Conservation (phyloP, 139 green algal genomes). For the Chlorella ohadii region DNA sequence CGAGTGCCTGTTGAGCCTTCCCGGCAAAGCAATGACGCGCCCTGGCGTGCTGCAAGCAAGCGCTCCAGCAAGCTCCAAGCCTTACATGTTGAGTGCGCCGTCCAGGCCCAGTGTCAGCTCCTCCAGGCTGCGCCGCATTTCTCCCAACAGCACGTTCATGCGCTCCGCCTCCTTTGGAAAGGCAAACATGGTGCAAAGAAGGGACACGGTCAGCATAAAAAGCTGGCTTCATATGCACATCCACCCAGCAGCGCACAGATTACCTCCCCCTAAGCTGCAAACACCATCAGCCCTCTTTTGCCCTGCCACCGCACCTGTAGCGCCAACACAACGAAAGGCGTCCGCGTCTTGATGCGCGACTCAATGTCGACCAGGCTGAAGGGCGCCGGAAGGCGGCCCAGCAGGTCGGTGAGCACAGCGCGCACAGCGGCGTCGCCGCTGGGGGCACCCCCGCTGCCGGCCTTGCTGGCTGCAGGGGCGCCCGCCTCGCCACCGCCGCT, state of each 20-base stretch:
- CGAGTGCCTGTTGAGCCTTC: no score
- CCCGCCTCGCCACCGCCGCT: neutral
- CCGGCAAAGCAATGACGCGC: no score
- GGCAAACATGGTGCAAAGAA: no score
- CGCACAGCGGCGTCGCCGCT: constrained; percentile 53
- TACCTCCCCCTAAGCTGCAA: no score
- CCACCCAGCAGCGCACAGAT: no score
- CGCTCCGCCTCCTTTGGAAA: constrained; percentile 80
- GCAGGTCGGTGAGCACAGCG: constrained; percentile 85
- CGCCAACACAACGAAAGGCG: constrained; percentile 91
- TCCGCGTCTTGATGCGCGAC: constrained; percentile 75
- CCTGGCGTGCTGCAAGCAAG: no score
- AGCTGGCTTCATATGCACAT: no score
- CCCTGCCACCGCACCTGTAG: constrained; percentile 70
- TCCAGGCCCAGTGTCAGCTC: constrained; percentile 93
- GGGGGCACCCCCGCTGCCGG: constrained; percentile 81
- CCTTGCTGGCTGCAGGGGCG: constrained; percentile 52
- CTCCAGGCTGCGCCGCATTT: constrained; percentile 82
- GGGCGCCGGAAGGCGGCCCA: constrained; percentile 80
- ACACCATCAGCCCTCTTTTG: neutral
- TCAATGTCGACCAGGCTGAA: constrained; percentile 90
- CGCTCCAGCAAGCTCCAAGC: no score
- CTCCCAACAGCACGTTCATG: constrained; percentile 87
- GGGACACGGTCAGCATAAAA: no score
- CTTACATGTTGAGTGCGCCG: constrained; percentile 93